phyloP scores from a whole-genome alignment of 148 eudicot species.

The Gaultheria prostrata region DNA sequence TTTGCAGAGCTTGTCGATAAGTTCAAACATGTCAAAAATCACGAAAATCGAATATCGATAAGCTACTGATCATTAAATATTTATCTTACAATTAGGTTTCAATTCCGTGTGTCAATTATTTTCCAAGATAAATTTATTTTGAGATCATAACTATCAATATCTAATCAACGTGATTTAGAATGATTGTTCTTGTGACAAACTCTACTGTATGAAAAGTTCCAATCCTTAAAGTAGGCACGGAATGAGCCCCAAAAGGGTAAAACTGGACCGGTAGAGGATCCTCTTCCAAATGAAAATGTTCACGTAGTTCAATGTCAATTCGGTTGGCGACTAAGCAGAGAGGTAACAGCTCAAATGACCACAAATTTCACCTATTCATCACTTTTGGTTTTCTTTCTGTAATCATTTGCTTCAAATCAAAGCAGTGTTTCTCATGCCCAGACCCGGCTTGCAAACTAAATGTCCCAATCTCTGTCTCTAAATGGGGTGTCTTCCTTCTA shows the following conservation, averaged over 20 bases:
- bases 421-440: background rate
- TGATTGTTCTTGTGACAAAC: background rate
- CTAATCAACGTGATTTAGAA: background rate
- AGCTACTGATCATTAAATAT: too few species aligned
- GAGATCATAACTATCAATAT: background rate
- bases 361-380: too few species aligned
- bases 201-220: background rate
- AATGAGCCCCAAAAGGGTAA: background rate
- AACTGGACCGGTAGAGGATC: background rate
- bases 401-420: conserved; percentile 8
- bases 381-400: background rate
- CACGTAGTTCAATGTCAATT: background rate
- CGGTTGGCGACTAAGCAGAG: background rate
- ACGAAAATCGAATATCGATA: too few species aligned
- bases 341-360: background rate
- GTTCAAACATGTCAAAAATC: background rate
- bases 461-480: background rate
- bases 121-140: background rate
- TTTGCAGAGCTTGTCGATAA: background rate
- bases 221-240: background rate
- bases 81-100: too few species aligned
- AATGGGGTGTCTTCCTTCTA: background rate
- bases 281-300: background rate
- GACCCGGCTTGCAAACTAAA: background rate
- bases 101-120: background rate